These are phyloP conservation scores for Rutidosis leptorrhynchoides DNA, from an alignment of 129 eudicot genomes.

Conservation along the genomic window DNA sequence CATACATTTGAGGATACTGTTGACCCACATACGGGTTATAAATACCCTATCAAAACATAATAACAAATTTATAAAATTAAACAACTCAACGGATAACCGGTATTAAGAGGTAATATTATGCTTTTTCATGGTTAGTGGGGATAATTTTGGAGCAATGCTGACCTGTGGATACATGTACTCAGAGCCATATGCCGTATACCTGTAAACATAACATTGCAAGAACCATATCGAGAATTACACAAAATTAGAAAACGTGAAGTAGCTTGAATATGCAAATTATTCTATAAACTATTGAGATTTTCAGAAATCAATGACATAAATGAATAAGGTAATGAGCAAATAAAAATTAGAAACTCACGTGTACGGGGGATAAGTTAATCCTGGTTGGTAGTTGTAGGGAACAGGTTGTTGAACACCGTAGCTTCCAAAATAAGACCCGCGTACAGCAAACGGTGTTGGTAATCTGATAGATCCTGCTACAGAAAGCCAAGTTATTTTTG, in stretches of 20 bases:
- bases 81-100: background rate
- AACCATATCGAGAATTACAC: conserved; percentile 15
- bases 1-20: conserved; percentile 75
- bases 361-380: conserved; percentile 60
- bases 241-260: background rate
- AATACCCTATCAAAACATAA: conserved; percentile 45
- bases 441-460: conserved; percentile 55
- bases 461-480: conserved; percentile 62
- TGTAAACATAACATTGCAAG: conserved; percentile 33
- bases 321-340: background rate
- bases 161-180: conserved; percentile 81
- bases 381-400: conserved; percentile 65
- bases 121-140: conserved; percentile 1
- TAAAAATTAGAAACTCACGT: conserved; percentile 38
- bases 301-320: background rate
- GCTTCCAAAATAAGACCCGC: conserved; percentile 58
- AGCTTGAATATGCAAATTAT: background rate
- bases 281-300: background rate
- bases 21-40: conserved; percentile 70
- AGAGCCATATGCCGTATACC: conserved; percentile 64
- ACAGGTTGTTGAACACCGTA: conserved; percentile 71
- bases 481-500: conserved; percentile 8
- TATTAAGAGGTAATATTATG: background rate
- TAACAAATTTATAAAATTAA: background rate
- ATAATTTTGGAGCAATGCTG: conserved; percentile 17